Base-by-base conservation (phyloP, 2,329 filamentous ascomycete genomes). In the Colletotrichum melonis region DNA sequence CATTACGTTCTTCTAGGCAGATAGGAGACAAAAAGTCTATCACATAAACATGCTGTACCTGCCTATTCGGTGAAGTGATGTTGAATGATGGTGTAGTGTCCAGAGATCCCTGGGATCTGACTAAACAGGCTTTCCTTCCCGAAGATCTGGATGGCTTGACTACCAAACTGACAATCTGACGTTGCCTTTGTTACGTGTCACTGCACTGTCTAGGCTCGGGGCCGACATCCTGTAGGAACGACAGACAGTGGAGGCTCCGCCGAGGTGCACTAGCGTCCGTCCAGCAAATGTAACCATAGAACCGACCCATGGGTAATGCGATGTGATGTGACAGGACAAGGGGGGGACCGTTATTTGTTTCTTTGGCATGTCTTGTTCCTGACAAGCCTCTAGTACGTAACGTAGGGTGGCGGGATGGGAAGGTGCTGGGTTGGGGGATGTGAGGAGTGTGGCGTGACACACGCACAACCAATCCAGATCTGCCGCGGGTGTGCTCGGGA, bases 11-110 rank as follows among this genome's bases (percentile, higher is more conserved):
- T 38, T 54, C 56, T 72, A 63, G 54, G 24, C 63, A 71, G 72
- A 60, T 66, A 62, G 60, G 28, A 52, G 38, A 63, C 56, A 74
- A 35, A 35, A 73, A 64, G 58, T 64, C 49, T 52, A 65, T 52
- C 54, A 73, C 19, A 26, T 57, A 28, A 16, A 35, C 28, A 35
- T 63, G 30, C 35, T 46, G 35, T 35, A 11, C 32, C 30, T 38
- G 24, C 63, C 38, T 8, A 22, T 12, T 26, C 19, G n/a, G 16
- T 22, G 35, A n/a, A 56, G 42, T 57, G 63, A 57, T 56, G 32
- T 57, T 19, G 26, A 59, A n/a, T 56, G 14, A 49, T 46, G 52
- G 19, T 12, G 35, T 12, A 28, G 30, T 38, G 22, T n/a, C 22
- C 19, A 49, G 19, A 52, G 26, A 6, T 30, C 9, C 16, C 42